A percentile compares a stretch with the other conserved stretches of the same genome.
These are phyloP conservation scores for Cubamyces sp. DNA, from an alignment of 768 basidiomycete species.

Conservation along the genomic window DNA sequence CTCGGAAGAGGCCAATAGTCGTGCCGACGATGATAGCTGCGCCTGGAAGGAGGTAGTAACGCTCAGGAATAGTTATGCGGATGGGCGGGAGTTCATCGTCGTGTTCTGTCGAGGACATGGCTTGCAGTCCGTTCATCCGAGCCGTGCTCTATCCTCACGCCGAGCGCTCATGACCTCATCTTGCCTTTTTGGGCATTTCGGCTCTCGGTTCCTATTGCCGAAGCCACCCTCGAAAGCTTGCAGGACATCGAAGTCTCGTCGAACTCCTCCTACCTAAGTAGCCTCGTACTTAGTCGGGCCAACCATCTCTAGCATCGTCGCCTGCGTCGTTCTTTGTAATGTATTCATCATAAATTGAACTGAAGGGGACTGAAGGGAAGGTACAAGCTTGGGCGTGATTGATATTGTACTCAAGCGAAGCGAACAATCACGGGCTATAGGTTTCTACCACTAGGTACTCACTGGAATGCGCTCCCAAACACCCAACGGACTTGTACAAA, in stretches of 20 bases:
- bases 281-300: background rate
- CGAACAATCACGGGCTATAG: no score
- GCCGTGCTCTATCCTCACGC: background rate
- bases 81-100: slow-evolving; percentile 33
- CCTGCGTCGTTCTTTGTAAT: no score
- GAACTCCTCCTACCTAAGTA: no score
- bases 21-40: slow-evolving; percentile 63
- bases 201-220: slow-evolving; percentile 6
- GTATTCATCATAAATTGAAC: no score
- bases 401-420: no score
- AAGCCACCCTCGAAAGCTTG: slow-evolving; percentile 2
- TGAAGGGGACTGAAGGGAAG: no score
- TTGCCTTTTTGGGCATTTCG: background rate
- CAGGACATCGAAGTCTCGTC: background rate
- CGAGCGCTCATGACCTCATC: slow-evolving; percentile 18
- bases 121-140: slow-evolving; percentile 13
- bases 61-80: slow-evolving; percentile 53
- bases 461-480: no score
- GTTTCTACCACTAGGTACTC: no score
- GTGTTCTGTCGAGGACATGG: slow-evolving; percentile 27
- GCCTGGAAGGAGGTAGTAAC: slow-evolving; percentile 64
- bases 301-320: no score
- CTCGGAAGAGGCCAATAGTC: slow-evolving; percentile 74
- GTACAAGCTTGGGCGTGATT: no score
- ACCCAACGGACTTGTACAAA: no score